A percentile compares a stretch with the other conserved stretches of the same genome.
Evolutionary conservation across 176 grass and related monocot species (phyloP).

Genomic region (Cocos nucifera): DNA sequence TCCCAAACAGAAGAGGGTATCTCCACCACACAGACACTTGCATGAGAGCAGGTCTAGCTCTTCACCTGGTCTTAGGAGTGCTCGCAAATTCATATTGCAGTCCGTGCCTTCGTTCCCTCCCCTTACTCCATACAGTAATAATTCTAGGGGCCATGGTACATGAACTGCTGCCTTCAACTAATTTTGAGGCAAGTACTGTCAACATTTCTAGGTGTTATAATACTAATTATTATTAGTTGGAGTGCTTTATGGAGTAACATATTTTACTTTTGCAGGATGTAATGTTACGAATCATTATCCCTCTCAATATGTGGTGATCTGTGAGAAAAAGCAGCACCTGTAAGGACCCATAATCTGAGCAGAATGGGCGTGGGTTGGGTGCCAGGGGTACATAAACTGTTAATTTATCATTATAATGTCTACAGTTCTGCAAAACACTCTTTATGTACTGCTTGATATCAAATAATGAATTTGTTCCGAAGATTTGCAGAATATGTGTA

Average conservation of each 20-base stretch:
- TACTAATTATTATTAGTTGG: not conserved
- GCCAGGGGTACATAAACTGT: not conserved
- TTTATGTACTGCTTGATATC: too few relatives aligned
- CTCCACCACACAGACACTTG: constrained; percentile 13
- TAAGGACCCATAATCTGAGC: not conserved
- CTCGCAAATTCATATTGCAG: constrained; percentile 25
- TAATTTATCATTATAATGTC: too few relatives aligned
- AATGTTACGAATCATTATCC: not conserved
- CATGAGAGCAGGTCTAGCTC: constrained; percentile 7
- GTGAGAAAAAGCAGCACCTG: too few relatives aligned
- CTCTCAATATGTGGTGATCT: too few relatives aligned
- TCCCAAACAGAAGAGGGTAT: constrained; percentile 24
- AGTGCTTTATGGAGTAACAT: not conserved
- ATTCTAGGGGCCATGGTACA: constrained; percentile 5
- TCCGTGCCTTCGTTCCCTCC: constrained; percentile 28
- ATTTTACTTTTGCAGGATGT: not conserved
- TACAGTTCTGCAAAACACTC: too few relatives aligned
- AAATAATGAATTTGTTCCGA: too few relatives aligned
- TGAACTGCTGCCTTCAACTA: not conserved
- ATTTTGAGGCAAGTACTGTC: not conserved
- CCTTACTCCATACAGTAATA: constrained; percentile 24
- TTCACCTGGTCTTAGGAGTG: constrained; percentile 11
- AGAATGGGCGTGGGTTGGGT: not conserved
- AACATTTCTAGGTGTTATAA: too few relatives aligned
- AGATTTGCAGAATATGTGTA: too few relatives aligned